These are phyloP conservation scores for Backusella morwellensis DNA, from an alignment of 192 early-diverging fungal genomes.

Conservation along the genomic window DNA sequence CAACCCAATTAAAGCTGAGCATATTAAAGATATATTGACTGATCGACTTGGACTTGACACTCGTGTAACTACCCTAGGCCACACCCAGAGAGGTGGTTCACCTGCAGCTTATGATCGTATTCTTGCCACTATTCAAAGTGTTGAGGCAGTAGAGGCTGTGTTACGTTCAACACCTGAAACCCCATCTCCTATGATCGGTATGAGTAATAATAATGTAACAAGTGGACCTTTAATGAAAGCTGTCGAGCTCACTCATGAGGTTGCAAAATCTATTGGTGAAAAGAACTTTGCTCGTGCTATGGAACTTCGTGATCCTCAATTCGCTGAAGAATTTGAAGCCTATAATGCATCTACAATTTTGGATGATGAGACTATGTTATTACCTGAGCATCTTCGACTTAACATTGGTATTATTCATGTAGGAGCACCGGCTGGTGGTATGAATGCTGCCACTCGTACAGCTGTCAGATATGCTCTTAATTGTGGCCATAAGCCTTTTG, in stretches of 20 bases:
- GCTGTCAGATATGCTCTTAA: constrained; percentile 84
- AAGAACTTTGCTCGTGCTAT: constrained; percentile 90
- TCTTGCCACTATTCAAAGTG: constrained; percentile 87
- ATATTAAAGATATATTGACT: constrained; percentile 79
- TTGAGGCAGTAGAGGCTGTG: constrained; percentile 93
- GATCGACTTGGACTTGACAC: constrained; percentile 85
- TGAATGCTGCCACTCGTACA: constrained; percentile 94
- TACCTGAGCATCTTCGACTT: constrained; percentile 52
- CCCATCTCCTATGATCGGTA: constrained; percentile 92
- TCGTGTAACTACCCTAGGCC: constrained; percentile 90
- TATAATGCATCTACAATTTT: constrained; percentile 61
- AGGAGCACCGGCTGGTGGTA: constrained; percentile 95
- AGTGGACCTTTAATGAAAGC: constrained; percentile 88
- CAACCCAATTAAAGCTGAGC: constrained; percentile 82
- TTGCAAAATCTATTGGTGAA: constrained; percentile 76
- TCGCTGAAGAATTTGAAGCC: constrained; percentile 61
- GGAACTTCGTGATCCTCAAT: constrained; percentile 86
- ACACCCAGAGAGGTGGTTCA: constrained; percentile 92
- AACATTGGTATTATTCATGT: constrained; percentile 89
- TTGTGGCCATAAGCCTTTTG: constrained; percentile 85
- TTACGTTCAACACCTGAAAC: constrained; percentile 76
- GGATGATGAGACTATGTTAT: constrained; percentile 36
- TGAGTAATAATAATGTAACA: constrained; percentile 85
- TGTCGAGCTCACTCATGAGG: constrained; percentile 85
- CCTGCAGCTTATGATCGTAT: constrained; percentile 92